Conservation (phyloP, 768 basidiomycete species). For the Termitomyces sp. region DNA sequence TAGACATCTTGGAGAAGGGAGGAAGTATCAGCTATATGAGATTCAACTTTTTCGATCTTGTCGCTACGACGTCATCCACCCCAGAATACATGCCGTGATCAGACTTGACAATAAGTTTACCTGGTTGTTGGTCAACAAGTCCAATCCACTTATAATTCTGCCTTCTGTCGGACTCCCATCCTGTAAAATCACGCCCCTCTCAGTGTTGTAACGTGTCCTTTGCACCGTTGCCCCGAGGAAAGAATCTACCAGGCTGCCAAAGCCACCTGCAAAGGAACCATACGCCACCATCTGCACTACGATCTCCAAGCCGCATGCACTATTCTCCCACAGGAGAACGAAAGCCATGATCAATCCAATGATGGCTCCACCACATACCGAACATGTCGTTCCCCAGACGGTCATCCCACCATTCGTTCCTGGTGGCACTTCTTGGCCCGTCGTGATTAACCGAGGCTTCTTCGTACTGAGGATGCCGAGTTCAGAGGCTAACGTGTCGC, state of each 20-base stretch:
- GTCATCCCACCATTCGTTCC: slow-evolving; percentile 93
- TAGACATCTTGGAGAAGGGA: no score
- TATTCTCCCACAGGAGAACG: slow-evolving; percentile 60
- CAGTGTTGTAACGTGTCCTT: slow-evolving; percentile 65
- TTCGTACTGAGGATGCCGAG: slow-evolving; percentile 79
- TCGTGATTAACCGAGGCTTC: slow-evolving; percentile 76
- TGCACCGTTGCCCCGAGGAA: slow-evolving; percentile 87
- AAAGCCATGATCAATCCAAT: slow-evolving; percentile 64
- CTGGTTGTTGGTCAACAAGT: slow-evolving; percentile 83
- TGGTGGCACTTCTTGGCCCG: slow-evolving; percentile 67
- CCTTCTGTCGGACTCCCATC: slow-evolving; percentile 35
- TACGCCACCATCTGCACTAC: slow-evolving; percentile 45
- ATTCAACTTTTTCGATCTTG: neutral
- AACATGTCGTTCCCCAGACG: slow-evolving; percentile 68
- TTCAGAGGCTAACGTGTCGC: slow-evolving; percentile 92
- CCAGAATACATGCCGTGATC: slow-evolving; percentile 28
- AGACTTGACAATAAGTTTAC: slow-evolving; percentile 41
- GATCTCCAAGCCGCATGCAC: slow-evolving; percentile 44
- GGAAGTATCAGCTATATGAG: no score
- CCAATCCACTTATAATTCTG: slow-evolving; percentile 53
- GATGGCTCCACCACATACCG: slow-evolving; percentile 65
- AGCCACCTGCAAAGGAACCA: slow-evolving; percentile 64
- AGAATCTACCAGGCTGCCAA: slow-evolving; percentile 88
- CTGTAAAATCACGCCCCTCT: slow-evolving; percentile 60
- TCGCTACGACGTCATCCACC: slow-evolving; percentile 19